phyloP scores from a whole-genome alignment of 225 moss, liverwort and hornwort species.

The Physcomitrium patens region DNA sequence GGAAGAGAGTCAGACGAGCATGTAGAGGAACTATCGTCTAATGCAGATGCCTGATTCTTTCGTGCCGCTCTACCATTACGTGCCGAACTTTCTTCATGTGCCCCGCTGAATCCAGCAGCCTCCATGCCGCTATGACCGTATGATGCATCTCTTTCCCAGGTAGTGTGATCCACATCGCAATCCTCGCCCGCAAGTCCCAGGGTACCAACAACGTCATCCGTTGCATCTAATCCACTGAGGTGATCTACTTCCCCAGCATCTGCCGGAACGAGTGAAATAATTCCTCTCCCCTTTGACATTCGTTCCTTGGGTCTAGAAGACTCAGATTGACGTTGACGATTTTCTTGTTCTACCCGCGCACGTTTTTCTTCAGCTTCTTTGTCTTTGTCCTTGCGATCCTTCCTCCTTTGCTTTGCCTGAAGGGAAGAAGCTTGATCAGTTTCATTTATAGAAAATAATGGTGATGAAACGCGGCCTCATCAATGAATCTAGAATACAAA shows the following conservation, averaged over 20 bases:
- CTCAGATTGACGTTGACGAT: constrained; percentile 69
- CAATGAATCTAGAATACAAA: neutral
- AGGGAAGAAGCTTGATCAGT: constrained; percentile 24
- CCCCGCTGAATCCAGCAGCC: constrained; percentile 95
- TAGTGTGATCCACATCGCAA: constrained; percentile 75
- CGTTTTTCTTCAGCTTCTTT: constrained; percentile 97
- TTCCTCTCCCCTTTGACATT: constrained; percentile 62
- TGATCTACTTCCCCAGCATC: constrained; percentile 24
- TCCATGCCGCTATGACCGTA: constrained; percentile 87
- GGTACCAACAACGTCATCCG: constrained; percentile 80
- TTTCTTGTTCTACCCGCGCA: constrained; percentile 80
- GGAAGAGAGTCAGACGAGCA: constrained; percentile 98
- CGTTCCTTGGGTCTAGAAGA: constrained; percentile 62
- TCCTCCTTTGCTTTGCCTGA: constrained; percentile 98
- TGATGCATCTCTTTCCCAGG: constrained; percentile 93
- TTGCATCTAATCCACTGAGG: constrained; percentile 13
- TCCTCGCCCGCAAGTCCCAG: constrained; percentile 87
- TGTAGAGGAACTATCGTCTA: constrained; percentile 98
- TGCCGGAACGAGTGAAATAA: constrained; percentile 57
- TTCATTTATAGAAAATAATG: neutral
- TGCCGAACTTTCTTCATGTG: constrained; percentile 65
- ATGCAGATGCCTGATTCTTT: constrained; percentile 78
- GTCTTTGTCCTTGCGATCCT: constrained; percentile 97
- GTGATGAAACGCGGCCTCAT: neutral
- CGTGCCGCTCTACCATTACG: constrained; percentile 71